Percentiles rank a stretch among this genome's conserved stretches.
These are phyloP conservation scores for Austroboletus novae-zelandiae DNA, from an alignment of 1,284 basidiomycete genomes.

Conservation along the genomic window DNA sequence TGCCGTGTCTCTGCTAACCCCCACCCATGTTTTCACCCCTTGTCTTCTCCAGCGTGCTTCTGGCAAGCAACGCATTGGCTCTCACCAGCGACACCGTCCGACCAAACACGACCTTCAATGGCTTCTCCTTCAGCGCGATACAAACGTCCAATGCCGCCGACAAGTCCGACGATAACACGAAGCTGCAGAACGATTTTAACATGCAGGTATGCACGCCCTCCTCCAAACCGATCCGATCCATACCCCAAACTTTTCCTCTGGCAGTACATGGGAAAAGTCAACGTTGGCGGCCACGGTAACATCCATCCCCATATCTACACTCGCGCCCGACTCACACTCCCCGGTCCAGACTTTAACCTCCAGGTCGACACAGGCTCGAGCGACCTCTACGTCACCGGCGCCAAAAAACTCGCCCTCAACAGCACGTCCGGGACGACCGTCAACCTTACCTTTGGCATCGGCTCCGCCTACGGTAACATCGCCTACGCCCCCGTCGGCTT, in stretches of 20 bases:
- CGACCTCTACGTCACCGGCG: conserved; percentile 26
- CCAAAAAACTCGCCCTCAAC: conserved; percentile 20
- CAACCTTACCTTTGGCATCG: conserved; percentile 33
- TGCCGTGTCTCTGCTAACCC: not conserved
- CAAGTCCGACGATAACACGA: conserved; percentile 21
- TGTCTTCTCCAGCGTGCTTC: conserved; percentile 24
- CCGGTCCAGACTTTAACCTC: conserved; percentile 26
- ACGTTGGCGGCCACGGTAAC: conserved; percentile 28
- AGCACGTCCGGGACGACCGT: conserved; percentile 21
- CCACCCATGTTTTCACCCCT: conserved; percentile 10
- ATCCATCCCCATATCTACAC: not conserved
- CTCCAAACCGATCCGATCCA: not conserved
- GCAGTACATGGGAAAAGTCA: conserved; percentile 31
- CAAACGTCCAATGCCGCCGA: conserved; percentile 10
- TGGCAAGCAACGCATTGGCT: conserved; percentile 30
- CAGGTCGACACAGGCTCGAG: conserved; percentile 30
- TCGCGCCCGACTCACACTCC: not conserved
- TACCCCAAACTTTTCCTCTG: not conserved
- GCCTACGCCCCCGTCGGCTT: conserved; percentile 23
- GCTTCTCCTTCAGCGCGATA: conserved; percentile 22
- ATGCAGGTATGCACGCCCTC: conserved; percentile 25
- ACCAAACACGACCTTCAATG: conserved; percentile 8
- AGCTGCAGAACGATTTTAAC: conserved; percentile 22
- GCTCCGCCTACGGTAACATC: conserved; percentile 27
- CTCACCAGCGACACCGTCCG: conserved; percentile 7